phyloP scores from a whole-genome alignment of 768 basidiomycete genomes.

The Phanerochaete sordida region DNA sequence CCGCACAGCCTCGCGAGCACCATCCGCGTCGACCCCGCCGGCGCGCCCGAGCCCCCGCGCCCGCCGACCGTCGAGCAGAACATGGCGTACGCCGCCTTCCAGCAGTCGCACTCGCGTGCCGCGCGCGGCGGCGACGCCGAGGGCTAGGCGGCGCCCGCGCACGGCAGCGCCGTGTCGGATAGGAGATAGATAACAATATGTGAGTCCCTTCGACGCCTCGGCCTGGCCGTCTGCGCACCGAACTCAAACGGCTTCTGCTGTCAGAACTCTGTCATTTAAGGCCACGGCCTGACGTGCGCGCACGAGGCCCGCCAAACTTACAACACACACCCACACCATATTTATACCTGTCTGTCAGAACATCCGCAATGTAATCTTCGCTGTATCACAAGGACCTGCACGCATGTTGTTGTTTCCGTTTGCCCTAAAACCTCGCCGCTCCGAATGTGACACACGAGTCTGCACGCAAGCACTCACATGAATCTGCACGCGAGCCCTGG shows the following conservation, averaged over 20 bases:
- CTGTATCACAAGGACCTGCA: neutral
- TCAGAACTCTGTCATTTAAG: neutral
- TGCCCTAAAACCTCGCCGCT: neutral
- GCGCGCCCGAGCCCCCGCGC: constrained; percentile 39
- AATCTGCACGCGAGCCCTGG: neutral
- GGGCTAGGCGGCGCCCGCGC: neutral
- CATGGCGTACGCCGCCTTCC: constrained; percentile 72
- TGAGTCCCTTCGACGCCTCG: neutral
- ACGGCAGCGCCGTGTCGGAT: neutral
- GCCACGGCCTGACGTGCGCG: no score
- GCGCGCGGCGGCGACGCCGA: neutral
- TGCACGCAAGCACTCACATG: neutral
- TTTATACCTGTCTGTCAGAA: neutral
- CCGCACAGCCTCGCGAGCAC: constrained; percentile 29
- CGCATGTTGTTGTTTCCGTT: neutral
- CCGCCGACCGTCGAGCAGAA: constrained; percentile 79
- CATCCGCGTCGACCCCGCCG: constrained; percentile 35
- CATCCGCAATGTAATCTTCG: neutral
- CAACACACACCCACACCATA: neutral
- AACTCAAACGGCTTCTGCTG: neutral
- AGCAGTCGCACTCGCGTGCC: constrained; percentile 5
- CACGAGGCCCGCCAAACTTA: neutral
- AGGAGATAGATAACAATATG: neutral
- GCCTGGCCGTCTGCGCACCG: neutral
- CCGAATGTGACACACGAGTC: no score